Evolutionary conservation across 2,329 filamentous ascomycete genomes (phyloP).

Genomic region (Aspergillus ibericus): DNA sequence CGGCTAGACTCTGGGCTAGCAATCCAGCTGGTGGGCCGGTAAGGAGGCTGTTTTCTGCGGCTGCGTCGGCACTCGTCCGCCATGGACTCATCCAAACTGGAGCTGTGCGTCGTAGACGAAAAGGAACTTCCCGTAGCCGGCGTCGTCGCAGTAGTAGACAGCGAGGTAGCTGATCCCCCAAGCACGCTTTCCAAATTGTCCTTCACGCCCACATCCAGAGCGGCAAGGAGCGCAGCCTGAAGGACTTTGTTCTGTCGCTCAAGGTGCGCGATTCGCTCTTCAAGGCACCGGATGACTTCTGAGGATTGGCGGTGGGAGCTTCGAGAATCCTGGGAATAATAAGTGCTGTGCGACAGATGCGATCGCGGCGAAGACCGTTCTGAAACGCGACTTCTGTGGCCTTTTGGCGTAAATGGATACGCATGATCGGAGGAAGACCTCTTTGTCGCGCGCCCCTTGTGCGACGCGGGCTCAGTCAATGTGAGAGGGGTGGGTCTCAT

Average conservation of each 20-base stretch:
- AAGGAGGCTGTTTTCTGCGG: constrained; percentile 6
- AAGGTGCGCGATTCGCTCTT: constrained; percentile 40
- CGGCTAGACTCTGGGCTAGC: constrained; percentile 31
- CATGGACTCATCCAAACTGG: constrained; percentile 12
- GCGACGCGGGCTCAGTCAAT: constrained; percentile 6
- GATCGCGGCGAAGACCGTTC: constrained; percentile 28
- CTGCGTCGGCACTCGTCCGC: neutral
- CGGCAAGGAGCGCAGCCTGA: constrained; percentile 43
- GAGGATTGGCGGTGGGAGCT: constrained; percentile 16
- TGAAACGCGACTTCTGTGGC: constrained; percentile 16
- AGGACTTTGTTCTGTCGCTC: constrained; percentile 46
- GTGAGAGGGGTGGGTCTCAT: constrained; percentile 10
- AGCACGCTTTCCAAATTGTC: constrained; percentile 29
- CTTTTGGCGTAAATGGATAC: constrained; percentile 26
- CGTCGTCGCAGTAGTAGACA: constrained; percentile 16
- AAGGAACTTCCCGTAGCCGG: constrained; percentile 18
- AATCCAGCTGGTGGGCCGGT: constrained; percentile 31
- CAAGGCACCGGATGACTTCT: constrained; percentile 29
- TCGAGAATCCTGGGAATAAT: constrained; percentile 22
- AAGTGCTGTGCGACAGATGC: constrained; percentile 24
- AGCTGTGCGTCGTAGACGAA: constrained; percentile 21
- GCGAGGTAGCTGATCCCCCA: constrained; percentile 22
- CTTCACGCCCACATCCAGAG: constrained; percentile 39
- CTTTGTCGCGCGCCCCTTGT: constrained; percentile 6
- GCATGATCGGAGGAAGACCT: constrained; percentile 12